A percentile compares a stretch with the other conserved stretches of the same genome.
Conservation (phyloP, 176 grass and related monocot genomes). For the Oropetium thomaeum region DNA sequence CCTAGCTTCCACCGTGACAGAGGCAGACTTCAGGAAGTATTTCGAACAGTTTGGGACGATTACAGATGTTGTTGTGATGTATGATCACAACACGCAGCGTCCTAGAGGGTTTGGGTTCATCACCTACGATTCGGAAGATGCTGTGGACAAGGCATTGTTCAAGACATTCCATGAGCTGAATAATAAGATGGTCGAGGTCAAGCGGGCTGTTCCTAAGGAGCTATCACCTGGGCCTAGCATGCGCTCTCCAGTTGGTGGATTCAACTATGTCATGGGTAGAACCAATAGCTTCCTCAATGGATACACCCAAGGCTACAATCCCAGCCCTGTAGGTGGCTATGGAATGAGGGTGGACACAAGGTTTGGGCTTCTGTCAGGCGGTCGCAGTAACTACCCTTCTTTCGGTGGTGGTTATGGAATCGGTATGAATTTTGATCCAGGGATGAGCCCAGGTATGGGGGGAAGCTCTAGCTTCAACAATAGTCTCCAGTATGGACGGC, state of each 20-base stretch:
- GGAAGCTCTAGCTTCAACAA: conserved; percentile 68
- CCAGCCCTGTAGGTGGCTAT: conserved; percentile 66
- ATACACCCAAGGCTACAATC: conserved; percentile 66
- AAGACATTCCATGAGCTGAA: conserved; percentile 95
- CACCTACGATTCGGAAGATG: conserved; percentile 78
- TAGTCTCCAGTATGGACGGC: conserved; percentile 51
- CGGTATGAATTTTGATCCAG: conserved; percentile 69
- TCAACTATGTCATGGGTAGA: conserved; percentile 59
- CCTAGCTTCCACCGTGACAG: conserved; percentile 76
- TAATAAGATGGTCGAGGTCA: conserved; percentile 91
- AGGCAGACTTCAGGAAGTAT: conserved; percentile 77
- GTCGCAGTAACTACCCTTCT: conserved; percentile 64
- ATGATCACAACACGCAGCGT: conserved; percentile 90
- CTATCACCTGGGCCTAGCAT: conserved; percentile 64
- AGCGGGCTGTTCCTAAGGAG: conserved; percentile 85
- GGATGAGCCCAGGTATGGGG: conserved; percentile 50
- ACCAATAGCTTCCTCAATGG: conserved; percentile 80
- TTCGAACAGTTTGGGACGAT: conserved; percentile 88
- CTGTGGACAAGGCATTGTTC: conserved; percentile 71
- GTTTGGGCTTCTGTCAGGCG: conserved; percentile 54
- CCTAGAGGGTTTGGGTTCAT: conserved; percentile 96
- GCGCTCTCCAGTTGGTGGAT: conserved; percentile 60
- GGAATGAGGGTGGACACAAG: conserved; percentile 71
- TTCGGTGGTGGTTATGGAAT: conserved; percentile 74
- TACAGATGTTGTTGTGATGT: conserved; percentile 85